Evolutionary conservation across 2,329 filamentous ascomycete species (phyloP).

Genomic region (Ambrosiella beaveri): DNA sequence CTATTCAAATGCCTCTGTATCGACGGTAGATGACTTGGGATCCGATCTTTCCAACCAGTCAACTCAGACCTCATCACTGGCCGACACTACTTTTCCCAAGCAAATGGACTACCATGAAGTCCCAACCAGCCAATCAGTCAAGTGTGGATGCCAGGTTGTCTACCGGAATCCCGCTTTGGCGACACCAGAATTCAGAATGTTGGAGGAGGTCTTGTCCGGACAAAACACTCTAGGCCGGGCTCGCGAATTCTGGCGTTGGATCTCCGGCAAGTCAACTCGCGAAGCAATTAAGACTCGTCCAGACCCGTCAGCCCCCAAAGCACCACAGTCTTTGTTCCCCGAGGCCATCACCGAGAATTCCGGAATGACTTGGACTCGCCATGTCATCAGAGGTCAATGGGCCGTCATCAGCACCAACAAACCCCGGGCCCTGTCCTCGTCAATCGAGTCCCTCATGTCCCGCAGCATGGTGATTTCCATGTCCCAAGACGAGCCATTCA

Average conservation of each 20-base stretch:
- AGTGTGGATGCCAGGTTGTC: slow-evolving; percentile 12
- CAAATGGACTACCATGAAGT: neutral
- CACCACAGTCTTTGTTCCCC: slow-evolving; percentile 16
- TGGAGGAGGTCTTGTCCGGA: slow-evolving; percentile 16
- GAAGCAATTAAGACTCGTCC: neutral
- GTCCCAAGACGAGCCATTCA: neutral
- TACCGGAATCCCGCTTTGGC: slow-evolving; percentile 22
- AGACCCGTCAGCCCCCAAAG: neutral
- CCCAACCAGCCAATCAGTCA: neutral
- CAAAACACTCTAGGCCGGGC: neutral
- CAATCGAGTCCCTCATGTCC: slow-evolving; percentile 1
- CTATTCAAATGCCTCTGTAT: slow-evolving; percentile 4
- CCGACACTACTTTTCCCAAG: neutral
- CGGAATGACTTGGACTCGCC: slow-evolving; percentile 23
- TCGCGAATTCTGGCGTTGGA: slow-evolving; percentile 24
- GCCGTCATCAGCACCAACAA: slow-evolving; percentile 24
- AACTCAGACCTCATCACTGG: slow-evolving; percentile 6
- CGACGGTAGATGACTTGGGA: slow-evolving; percentile 9
- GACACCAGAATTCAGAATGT: slow-evolving; percentile 18
- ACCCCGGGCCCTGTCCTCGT: slow-evolving; percentile 12
- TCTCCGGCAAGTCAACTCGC: slow-evolving; percentile 11
- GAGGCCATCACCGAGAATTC: slow-evolving; percentile 16
- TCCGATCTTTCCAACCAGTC: slow-evolving; percentile 3
- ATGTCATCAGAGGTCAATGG: slow-evolving; percentile 21
- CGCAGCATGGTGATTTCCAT: slow-evolving; percentile 7